Conservation (phyloP, 2,329 filamentous ascomycete species). For the Trichocomaceae sp. region DNA sequence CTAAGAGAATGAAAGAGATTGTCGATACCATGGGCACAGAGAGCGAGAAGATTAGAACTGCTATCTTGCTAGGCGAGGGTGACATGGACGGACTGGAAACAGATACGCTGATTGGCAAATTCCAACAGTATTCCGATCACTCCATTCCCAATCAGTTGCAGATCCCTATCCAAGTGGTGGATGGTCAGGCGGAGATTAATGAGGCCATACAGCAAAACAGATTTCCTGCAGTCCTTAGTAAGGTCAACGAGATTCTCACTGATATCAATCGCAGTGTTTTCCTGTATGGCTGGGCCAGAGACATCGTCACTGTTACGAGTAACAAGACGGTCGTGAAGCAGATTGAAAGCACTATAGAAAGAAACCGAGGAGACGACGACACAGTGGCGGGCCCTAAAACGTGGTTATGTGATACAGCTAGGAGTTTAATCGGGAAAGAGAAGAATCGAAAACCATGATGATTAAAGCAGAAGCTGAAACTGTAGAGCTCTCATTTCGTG, state of each 20-base stretch:
- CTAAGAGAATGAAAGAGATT: constrained; percentile 60
- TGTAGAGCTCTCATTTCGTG: neutral
- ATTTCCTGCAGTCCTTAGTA: constrained; percentile 41
- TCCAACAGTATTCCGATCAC: constrained; percentile 48
- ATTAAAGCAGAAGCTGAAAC: constrained; percentile 1
- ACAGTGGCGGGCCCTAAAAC: constrained; percentile 53
- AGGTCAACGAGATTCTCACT: constrained; percentile 46
- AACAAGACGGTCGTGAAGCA: constrained; percentile 62
- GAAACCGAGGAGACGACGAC: constrained; percentile 42
- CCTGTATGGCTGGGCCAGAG: constrained; percentile 60
- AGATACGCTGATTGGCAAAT: constrained; percentile 29
- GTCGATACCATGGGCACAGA: constrained; percentile 57
- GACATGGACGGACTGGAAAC: constrained; percentile 26
- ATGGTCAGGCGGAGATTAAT: constrained; percentile 40
- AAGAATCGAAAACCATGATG: constrained; percentile 38
- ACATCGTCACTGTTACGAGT: constrained; percentile 62
- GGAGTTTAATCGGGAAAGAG: constrained; percentile 62
- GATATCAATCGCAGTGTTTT: constrained; percentile 64
- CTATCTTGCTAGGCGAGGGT: constrained; percentile 51
- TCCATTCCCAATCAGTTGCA: constrained; percentile 47
- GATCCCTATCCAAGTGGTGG: constrained; percentile 56
- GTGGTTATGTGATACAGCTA: constrained; percentile 58
- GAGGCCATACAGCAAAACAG: constrained; percentile 27
- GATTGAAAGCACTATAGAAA: constrained; percentile 55
- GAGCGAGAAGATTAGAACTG: constrained; percentile 54